Evolutionary conservation across 371 early-diverging fungal species (phyloP).

Genomic region (Haplosporangium sp.): DNA sequence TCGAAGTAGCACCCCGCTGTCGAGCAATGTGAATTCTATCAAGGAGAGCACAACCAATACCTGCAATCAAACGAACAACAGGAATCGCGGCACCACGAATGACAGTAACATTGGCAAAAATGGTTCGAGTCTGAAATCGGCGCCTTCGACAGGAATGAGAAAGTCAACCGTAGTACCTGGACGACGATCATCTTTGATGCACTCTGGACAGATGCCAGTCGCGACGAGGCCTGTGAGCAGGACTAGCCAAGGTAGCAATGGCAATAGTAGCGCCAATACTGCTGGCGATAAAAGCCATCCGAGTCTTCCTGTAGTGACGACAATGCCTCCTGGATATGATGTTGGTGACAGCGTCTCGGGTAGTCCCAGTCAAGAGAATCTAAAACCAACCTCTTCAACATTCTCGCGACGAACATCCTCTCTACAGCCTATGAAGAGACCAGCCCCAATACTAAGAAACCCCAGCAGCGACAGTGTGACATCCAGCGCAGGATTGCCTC

Average conservation of each 20-base stretch:
- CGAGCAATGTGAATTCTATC: no score
- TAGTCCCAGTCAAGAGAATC: no score
- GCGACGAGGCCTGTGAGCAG: neutral
- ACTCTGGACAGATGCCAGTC: slow-evolving; percentile 19
- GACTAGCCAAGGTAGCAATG: neutral
- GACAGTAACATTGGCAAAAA: neutral
- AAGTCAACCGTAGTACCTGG: slow-evolving; percentile 40
- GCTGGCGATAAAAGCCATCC: no score
- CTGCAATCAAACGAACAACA: no score
- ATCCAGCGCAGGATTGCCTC: no score
- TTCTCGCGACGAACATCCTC: neutral
- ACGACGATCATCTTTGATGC: slow-evolving; percentile 31
- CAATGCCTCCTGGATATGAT: neutral
- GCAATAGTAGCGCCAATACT: neutral
- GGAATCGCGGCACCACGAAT: neutral
- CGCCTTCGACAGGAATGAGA: slow-evolving; percentile 5
- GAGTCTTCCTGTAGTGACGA: no score
- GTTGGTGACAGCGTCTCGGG: no score
- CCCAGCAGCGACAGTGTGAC: no score
- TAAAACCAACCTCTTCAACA: neutral
- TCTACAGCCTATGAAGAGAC: no score
- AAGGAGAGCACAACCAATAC: no score
- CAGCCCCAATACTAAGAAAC: no score
- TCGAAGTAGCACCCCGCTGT: no score
- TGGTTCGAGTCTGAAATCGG: neutral